Base-by-base conservation (phyloP, 192 early-diverging fungal genomes). In the Backusella luteola region DNA sequence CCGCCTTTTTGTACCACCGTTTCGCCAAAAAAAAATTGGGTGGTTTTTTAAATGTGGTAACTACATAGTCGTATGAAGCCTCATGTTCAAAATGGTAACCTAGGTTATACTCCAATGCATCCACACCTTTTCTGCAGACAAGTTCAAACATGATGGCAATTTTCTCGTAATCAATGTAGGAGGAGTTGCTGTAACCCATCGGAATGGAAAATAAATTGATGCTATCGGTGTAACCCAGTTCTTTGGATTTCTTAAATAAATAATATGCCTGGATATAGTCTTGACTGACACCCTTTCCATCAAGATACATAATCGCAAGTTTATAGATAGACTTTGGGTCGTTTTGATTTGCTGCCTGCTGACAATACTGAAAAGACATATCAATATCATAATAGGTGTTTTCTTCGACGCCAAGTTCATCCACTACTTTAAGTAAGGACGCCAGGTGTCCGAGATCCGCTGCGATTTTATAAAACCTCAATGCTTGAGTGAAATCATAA, bases 271-370 rank as follows among this genome's bases (percentile, higher is more conserved):
- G 19, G 7, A 26, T 56, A 23, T 23, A 56, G n/a, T 56, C 39
- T 76, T 74, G 39, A 72, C 69, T 49, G 73, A 72, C 83, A 81
- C 81, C 7, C 26, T 35, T 87, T 21, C 89, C 89, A 52, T 89
- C 82, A 34, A 81, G 83, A 75, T 87, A 90, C 44, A 89, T 90
- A 67, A 85, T 85, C 0, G 87, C 89, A 49, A 90, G 72, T n/a
- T 85, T 88, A 56, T 86, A 88, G 41, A 85, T 81, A 23, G 87
- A 87, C 23, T 81, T 83, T 7, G 86, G 83, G 41, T 86, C 83
- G 11, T 85, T 80, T 67, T 87, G 80, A 41, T 84, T 80, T 1
- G 85, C 86, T 4, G 89, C 85, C 38, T 83, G 84, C 3, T 74
- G 75, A 36, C 69, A 82, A n/a, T 78, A 82, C 6, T 19, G 39